Evolutionary conservation across 495 filamentous ascomycete genomes (phyloP).

Genomic region (Aspergillus steynii): DNA sequence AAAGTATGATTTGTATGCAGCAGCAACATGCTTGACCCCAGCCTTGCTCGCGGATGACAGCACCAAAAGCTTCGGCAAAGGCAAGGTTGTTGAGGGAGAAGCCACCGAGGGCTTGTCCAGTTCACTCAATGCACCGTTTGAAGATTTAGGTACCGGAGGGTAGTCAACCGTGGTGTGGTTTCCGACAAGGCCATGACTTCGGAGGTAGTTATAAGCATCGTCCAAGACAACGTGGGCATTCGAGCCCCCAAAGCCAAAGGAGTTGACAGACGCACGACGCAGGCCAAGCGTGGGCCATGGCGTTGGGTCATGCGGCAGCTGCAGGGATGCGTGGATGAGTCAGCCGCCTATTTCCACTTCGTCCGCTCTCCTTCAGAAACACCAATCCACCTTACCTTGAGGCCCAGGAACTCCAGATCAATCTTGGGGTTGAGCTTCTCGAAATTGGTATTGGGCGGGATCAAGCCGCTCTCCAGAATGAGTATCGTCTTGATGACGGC

Average conservation of each 20-base stretch:
- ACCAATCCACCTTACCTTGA: too few species aligned
- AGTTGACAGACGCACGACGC: slow-evolving; percentile 57
- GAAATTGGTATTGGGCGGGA: slow-evolving; percentile 41
- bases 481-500: slow-evolving; percentile 60
- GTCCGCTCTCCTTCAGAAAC: not conserved
- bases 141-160: too few species aligned
- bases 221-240: slow-evolving; percentile 57
- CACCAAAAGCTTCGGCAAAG: slow-evolving; percentile 12
- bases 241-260: slow-evolving; percentile 64
- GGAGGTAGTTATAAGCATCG: not conserved
- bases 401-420: slow-evolving; percentile 19
- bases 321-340: not conserved
- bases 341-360: slow-evolving; percentile 11
- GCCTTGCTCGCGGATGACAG: slow-evolving; percentile 12
- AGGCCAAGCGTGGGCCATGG: slow-evolving; percentile 31
- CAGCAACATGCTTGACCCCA: slow-evolving; percentile 6
- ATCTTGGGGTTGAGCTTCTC: slow-evolving; percentile 37
- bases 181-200: not conserved
- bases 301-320: slow-evolving; percentile 6
- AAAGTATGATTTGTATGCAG: slow-evolving; percentile 6
- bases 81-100: too few species aligned
- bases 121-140: not conserved
- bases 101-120: too few species aligned
- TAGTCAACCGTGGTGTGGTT: too few species aligned
- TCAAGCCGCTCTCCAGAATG: slow-evolving; percentile 54